phyloP scores from a whole-genome alignment of 495 filamentous ascomycete species.

The Trichoderma gamsii region DNA sequence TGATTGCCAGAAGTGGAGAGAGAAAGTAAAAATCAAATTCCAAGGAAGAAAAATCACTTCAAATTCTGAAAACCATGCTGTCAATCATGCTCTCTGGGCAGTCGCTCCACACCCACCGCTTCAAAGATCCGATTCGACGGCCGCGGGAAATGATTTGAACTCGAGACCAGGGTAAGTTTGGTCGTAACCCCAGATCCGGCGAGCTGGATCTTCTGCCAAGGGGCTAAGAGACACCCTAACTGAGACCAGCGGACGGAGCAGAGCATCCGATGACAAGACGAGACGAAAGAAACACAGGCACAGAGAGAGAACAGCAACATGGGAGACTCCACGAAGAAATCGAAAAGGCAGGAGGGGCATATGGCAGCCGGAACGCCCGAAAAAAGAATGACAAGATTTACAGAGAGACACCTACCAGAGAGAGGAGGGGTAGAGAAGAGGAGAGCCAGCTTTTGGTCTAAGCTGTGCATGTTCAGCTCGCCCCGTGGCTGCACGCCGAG shows the following conservation, averaged over 20 bases:
- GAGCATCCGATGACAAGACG: background rate
- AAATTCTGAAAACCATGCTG: background rate
- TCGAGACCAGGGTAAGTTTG: background rate
- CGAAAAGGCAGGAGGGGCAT: background rate
- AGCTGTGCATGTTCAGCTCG: too few species aligned
- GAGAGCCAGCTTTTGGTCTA: background rate
- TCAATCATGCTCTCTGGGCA: background rate
- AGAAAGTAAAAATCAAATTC: background rate
- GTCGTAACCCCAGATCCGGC: background rate
- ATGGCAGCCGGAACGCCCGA: background rate
- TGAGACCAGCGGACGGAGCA: background rate
- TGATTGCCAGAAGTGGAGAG: background rate
- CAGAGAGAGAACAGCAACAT: background rate
- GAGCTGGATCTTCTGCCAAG: slow-evolving; percentile 9
- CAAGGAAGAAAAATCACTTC: background rate
- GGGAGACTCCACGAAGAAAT: background rate
- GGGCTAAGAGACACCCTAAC: background rate
- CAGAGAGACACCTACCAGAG: background rate
- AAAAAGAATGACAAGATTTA: background rate
- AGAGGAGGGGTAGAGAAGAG: background rate
- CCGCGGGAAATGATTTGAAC: background rate
- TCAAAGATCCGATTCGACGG: background rate
- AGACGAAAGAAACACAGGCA: background rate
- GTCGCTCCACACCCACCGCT: background rate
- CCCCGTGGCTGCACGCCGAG: too few species aligned